phyloP scores from a whole-genome alignment of 352 stramenopile genomes.

The Phytophthora hybrid region DNA sequence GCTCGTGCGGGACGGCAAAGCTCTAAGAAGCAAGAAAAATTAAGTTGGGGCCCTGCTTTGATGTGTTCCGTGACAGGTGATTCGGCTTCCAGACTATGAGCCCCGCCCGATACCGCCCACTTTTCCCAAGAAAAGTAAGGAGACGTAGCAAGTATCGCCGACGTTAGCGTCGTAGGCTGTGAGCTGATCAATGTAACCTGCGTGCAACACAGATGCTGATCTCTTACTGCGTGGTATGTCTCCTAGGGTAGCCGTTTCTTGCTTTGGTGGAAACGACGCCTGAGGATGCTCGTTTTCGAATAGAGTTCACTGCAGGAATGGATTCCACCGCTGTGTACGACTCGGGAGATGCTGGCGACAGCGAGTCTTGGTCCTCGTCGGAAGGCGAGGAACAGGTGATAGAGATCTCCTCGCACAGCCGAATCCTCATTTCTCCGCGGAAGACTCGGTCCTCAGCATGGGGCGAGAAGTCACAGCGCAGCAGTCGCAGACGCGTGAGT shows the following conservation, averaged over 20 bases:
- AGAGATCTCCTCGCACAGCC: constrained; percentile 66
- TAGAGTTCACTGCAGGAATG: constrained; percentile 31
- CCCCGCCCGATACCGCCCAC: neutral
- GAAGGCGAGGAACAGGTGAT: constrained; percentile 57
- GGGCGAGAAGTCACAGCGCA: constrained; percentile 19
- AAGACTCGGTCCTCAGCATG: constrained; percentile 29
- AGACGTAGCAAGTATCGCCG: neutral
- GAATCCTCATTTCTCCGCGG: constrained; percentile 68
- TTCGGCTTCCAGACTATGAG: constrained; percentile 24
- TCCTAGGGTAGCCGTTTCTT: constrained; percentile 23
- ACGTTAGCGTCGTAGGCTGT: neutral
- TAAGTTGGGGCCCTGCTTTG: constrained; percentile 15
- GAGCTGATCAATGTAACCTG: constrained; percentile 8
- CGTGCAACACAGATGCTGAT: neutral
- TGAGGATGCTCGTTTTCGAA: constrained; percentile 26
- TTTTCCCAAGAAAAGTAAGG: neutral
- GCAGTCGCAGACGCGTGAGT: neutral
- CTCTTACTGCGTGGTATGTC: neutral
- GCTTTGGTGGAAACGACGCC: constrained; percentile 35
- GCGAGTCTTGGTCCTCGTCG: constrained; percentile 33
- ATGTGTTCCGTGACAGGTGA: constrained; percentile 23
- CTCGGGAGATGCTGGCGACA: constrained; percentile 19
- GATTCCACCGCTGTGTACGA: constrained; percentile 26
- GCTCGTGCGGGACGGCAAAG: neutral
- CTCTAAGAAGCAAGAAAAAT: constrained; percentile 13